Base-by-base conservation (phyloP, 345 rosid species). In the Boechera retrofracta region DNA sequence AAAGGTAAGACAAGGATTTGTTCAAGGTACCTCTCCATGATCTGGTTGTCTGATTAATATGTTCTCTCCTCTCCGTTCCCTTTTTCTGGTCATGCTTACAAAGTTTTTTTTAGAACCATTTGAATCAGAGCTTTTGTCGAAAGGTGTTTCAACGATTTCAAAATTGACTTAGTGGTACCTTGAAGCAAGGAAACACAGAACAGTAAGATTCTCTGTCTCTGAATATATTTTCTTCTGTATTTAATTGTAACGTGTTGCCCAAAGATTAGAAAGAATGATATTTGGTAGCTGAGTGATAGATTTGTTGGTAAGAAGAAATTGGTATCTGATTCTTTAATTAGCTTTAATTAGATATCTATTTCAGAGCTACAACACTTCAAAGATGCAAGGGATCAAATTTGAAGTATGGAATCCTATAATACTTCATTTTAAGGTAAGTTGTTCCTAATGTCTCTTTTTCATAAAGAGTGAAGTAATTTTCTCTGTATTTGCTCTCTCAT, bases 121-220 rank as follows among this genome's bases (percentile, higher is more conserved):
- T 74, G 94, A 90, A 70, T 81, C 87, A 67, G 77, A 21, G 68
- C 64, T 80, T 31, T 54, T 85, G 36, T 84, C 90, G 31, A 94
- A 86, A 79, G 60, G 82, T 73, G 83, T 73, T 77, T 28, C 82
- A 42, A 92, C 86, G 84, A 82, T 64, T 79, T 82, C 85, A 73
- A 87, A 85, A 83, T 72, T 87, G 68, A 70, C 84, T 71, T 15
- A 89, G 83, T 85, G 97, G 89, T 77, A 48, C 74, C 80, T 65
- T 86, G 63, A 90, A 85, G 83, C 91, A 83, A 78, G 84, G 85
- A 52, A 89, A 69, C 75, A 21, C 21, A 89, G 84, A 85, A 61
- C 81, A 60, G 97, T 94, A 85, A 74, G 93, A 81, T 83, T 44
- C 72, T 2, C 72, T 2, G 49, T 55, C 64, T 68, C 44, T 39